Evolutionary conservation across 257 asterid genomes (phyloP).

Genomic region (Solanum arcanum): DNA sequence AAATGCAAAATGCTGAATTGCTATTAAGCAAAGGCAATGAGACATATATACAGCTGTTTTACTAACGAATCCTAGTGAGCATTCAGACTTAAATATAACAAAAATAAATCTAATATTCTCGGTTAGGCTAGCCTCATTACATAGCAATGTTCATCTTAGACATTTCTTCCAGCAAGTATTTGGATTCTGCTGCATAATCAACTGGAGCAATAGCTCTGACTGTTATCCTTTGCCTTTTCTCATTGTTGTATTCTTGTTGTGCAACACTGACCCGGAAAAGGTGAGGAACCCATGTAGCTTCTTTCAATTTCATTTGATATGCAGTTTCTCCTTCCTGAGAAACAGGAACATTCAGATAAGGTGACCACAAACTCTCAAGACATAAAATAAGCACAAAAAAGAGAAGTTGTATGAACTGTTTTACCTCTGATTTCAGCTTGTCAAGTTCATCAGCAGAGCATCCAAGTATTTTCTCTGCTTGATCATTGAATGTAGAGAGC

Average conservation of each 20-base stretch:
- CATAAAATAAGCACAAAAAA: background rate
- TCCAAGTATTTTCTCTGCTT: conserved; percentile 70
- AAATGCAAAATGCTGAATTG: background rate
- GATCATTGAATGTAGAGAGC: conserved; percentile 62
- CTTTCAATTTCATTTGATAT: conserved; percentile 23
- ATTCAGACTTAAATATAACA: background rate
- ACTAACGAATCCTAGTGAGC: background rate
- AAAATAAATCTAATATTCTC: background rate
- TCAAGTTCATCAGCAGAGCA: conserved; percentile 78
- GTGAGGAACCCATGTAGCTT: conserved; percentile 59
- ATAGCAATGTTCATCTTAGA: conserved; percentile 32
- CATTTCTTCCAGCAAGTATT: conserved; percentile 54
- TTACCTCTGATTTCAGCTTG: conserved; percentile 53
- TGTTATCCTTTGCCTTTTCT: conserved; percentile 81
- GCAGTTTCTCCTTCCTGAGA: conserved; percentile 38
- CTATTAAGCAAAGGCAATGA: background rate
- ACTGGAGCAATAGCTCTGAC: conserved; percentile 54
- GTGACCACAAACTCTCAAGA: background rate
- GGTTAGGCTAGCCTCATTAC: background rate
- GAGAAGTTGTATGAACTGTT: background rate
- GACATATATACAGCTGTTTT: background rate
- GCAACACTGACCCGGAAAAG: conserved; percentile 68
- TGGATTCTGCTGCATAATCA: conserved; percentile 74
- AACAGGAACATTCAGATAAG: background rate
- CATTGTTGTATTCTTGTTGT: conserved; percentile 58